Percentiles rank a stretch among this genome's conserved stretches.
These are phyloP conservation scores for Fusarium buharicum DNA, from an alignment of 2,329 filamentous ascomycete genomes.

Conservation along the genomic window DNA sequence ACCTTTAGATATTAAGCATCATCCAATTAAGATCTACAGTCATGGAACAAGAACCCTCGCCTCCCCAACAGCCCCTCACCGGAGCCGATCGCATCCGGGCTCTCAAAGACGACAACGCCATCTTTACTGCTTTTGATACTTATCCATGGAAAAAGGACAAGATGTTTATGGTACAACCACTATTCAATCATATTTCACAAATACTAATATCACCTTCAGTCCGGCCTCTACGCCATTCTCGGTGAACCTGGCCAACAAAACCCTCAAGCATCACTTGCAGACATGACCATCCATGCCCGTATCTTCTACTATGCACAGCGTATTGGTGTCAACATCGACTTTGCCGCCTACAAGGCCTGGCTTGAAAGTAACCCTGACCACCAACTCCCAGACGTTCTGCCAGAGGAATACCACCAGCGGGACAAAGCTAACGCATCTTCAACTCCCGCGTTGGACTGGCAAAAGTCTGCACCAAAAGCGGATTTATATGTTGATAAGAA, in stretches of 20 bases:
- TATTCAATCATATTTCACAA: background rate
- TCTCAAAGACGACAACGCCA: conserved; percentile 52
- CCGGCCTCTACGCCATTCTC: conserved; percentile 72
- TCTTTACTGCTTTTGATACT: conserved; percentile 70
- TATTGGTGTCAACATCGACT: conserved; percentile 68
- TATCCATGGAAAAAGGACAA: conserved; percentile 76
- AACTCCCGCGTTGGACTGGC: conserved; percentile 55
- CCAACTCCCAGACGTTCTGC: conserved; percentile 51
- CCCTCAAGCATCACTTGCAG: conserved; percentile 61
- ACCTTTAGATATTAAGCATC: background rate
- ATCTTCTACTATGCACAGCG: conserved; percentile 71
- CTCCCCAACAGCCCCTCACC: conserved; percentile 40
- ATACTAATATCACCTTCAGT: conserved; percentile 48
- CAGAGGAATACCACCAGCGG: conserved; percentile 46
- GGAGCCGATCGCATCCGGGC: conserved; percentile 54
- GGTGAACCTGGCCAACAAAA: conserved; percentile 59
- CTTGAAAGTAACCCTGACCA: conserved; percentile 53
- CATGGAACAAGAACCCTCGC: conserved; percentile 30
- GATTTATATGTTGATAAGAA: conserved; percentile 59
- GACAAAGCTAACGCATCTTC: conserved; percentile 19
- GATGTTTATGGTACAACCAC: conserved; percentile 68
- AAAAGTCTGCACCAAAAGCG: conserved; percentile 60
- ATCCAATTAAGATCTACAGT: background rate
- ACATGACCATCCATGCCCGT: conserved; percentile 73
- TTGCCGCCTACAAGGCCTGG: conserved; percentile 75